Evolutionary conservation across 495 filamentous ascomycete genomes (phyloP), one percentile per base, ranked within the genome.

Genomic region (Penicillium simplicissimum): DNA sequence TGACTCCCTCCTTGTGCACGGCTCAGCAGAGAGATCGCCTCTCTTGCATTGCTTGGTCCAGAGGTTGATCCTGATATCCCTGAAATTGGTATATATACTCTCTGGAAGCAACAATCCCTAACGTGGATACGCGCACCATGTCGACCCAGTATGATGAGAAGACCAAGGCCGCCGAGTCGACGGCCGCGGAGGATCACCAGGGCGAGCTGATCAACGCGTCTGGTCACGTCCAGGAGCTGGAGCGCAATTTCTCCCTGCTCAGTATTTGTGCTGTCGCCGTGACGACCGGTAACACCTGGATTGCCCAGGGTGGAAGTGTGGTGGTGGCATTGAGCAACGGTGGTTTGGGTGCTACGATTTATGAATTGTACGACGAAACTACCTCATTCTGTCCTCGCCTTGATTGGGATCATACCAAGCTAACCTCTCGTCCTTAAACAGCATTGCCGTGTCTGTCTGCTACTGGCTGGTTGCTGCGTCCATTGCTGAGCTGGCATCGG

Each of bases 401-500:
- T 13, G 25, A 21, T n/a, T 4, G 13, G 59, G n/a, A 31, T 25
- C 6, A 23, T n/a, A 45, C 0, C 11, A 15, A 15, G 37, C 61
- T 70, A 65, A 73, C 64, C 56, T n/a, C 11, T n/a, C 31, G 9
- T 45, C 0, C 37, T 17, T 40, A 47, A 47, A 21, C 38, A 81
- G 78, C 33, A 79, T 81, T 7, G 77, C 72, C 2, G 81, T 81
- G 1, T 81, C 80, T 4, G 55, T 82, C 17, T 84, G 79, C 53
- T 85, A 85, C 62, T 78, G 75, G 61, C 65, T 84, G 28, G 79
- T 84, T 37, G 80, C 81, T 1, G 81, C 84, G 4, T 87, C 83
- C 4, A 83, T 90, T 36, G 85, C 87, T 8, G 85, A 94, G 77
- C 79, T 95, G 62, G 90, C 91, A 31, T 93, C 90, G 5, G 84